A percentile compares a stretch with the other conserved stretches of the same genome.
Evolutionary conservation across 75 land plant genomes (phyloP).

Genomic region (Larix kaempferi): DNA sequence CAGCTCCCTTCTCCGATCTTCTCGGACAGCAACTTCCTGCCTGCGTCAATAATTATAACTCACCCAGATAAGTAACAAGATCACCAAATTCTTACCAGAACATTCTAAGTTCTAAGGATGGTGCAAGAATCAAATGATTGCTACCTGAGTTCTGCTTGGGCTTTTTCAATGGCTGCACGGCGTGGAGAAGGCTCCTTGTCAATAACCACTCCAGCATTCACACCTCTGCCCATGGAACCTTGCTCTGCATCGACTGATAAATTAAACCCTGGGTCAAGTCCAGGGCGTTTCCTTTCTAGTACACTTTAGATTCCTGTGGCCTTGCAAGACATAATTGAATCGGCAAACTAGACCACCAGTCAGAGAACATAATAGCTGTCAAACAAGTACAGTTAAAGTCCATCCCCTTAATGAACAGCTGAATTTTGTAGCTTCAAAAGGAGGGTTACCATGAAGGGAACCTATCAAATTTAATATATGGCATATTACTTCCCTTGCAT

Average conservation of each 20-base stretch:
- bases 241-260: constrained; percentile 75
- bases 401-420: no score
- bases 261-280: constrained; percentile 45
- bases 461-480: constrained; percentile 81
- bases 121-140: background rate
- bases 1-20: constrained; percentile 87
- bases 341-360: no score
- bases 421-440: constrained; percentile 22
- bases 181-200: constrained; percentile 76
- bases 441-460: constrained; percentile 17
- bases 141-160: constrained; percentile 88
- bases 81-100: no score
- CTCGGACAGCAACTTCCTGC: constrained; percentile 85
- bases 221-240: constrained; percentile 94
- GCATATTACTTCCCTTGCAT: constrained; percentile 64
- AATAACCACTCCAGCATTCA: constrained; percentile 63
- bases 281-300: constrained; percentile 16
- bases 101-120: no score
- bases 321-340: constrained; percentile 40
- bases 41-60: constrained; percentile 38
- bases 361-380: no score
- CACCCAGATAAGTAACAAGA: background rate
- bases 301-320: constrained; percentile 67
- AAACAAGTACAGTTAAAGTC: no score
- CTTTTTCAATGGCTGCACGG: constrained; percentile 76